phyloP scores from a whole-genome alignment of 129 eudicot species.

The Kitagawia praeruptora region DNA sequence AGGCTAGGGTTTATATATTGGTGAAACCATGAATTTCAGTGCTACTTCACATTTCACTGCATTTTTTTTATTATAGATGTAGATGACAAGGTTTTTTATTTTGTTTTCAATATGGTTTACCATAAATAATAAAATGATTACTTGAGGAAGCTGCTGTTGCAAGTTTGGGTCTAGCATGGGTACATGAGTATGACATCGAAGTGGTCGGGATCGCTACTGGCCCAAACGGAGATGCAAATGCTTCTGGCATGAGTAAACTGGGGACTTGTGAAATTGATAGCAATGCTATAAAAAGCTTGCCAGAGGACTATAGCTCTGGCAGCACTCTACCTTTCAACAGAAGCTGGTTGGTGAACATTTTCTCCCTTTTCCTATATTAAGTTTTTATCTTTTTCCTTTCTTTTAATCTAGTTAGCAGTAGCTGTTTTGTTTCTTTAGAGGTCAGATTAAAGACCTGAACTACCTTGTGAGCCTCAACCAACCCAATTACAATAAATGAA shows the following conservation, averaged over 20 bases:
- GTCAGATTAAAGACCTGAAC: too few relatives aligned
- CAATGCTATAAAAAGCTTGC: conserved; percentile 38
- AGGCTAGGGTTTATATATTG: conserved; percentile 50
- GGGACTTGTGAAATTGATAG: conserved; percentile 49
- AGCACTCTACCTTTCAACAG: conserved; percentile 79
- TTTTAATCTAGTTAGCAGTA: background rate
- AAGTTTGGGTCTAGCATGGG: conserved; percentile 90
- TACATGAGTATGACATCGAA: conserved; percentile 81
- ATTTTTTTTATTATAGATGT: conserved; percentile 71
- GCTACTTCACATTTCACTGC: conserved; percentile 95
- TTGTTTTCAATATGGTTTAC: background rate
- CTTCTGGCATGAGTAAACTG: conserved; percentile 81
- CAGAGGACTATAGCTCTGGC: conserved; percentile 94
- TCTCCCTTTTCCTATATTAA: too few relatives aligned
- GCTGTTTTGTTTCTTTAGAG: background rate
- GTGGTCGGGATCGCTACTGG: conserved; percentile 96
- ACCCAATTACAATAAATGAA: too few relatives aligned
- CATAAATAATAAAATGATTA: background rate
- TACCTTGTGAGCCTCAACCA: too few relatives aligned
- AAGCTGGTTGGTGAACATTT: conserved; percentile 51
- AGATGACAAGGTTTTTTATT: conserved; percentile 72
- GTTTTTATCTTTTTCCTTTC: background rate
- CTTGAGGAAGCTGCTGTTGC: conserved; percentile 85
- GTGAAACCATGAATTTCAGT: conserved; percentile 76
- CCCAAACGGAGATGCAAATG: conserved; percentile 70